phyloP scores from a whole-genome alignment of 2,329 filamentous ascomycete species.

The Xylariomycetidae sp. region DNA sequence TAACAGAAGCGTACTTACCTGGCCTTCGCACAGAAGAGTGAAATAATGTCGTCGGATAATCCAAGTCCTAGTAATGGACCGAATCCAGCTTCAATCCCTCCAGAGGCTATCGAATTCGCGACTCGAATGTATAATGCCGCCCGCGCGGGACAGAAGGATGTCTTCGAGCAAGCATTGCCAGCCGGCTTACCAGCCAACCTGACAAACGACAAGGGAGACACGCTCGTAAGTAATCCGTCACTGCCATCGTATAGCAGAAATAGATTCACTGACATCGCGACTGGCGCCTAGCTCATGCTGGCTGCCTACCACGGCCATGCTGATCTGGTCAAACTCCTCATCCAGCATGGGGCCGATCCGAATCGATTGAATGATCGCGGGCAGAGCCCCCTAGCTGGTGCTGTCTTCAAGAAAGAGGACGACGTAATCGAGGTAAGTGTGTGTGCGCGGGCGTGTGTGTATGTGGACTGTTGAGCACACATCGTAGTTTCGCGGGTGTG shows the following conservation, averaged over 20 bases:
- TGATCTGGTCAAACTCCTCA: constrained; percentile 53
- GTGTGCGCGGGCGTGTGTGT: not conserved
- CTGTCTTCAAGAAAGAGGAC: constrained; percentile 67
- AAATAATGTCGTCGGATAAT: too few species aligned
- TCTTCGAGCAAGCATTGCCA: constrained; percentile 59
- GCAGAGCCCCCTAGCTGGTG: constrained; percentile 66
- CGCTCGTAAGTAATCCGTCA: constrained; percentile 44
- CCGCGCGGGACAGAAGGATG: constrained; percentile 50
- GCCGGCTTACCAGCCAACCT: constrained; percentile 65
- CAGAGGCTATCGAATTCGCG: constrained; percentile 63
- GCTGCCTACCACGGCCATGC: constrained; percentile 65
- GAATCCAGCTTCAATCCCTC: constrained; percentile 40
- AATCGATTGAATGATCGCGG: constrained; percentile 64
- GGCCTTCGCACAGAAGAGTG: too few species aligned
- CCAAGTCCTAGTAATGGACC: too few species aligned
- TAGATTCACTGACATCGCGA: constrained; percentile 1
- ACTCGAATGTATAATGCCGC: constrained; percentile 64
- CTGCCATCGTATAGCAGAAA: too few species aligned
- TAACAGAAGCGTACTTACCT: too few species aligned
- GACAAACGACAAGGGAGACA: constrained; percentile 70
- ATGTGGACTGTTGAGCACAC: not conserved
- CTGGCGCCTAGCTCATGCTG: constrained; percentile 57
- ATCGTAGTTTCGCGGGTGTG: not conserved
- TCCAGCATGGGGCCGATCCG: constrained; percentile 60
- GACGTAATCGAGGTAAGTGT: constrained; percentile 52